Base-by-base conservation (phyloP, 805 yeast genomes). In the Candida sithepensis region DNA sequence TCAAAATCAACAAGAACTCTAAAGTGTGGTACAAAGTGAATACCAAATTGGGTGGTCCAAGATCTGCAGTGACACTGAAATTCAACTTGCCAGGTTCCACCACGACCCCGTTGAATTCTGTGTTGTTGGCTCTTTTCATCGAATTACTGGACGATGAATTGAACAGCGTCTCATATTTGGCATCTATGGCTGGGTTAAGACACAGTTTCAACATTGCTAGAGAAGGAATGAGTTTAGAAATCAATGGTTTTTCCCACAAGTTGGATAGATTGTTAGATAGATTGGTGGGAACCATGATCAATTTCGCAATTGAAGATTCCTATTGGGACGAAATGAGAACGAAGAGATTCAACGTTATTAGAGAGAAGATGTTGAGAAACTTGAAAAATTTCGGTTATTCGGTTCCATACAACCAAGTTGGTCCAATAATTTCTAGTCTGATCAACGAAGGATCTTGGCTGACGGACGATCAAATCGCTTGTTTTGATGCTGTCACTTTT, bases 21-120 rank as follows among this genome's bases (percentile, higher is more conserved):
- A 83, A 82, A 56, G 69, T 88, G 33, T 92, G 98, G 98, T 88
- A 73, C 65, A 92, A 92, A 64, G 85, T 85, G 57, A 96, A 92
- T 68, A 96, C 92, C 55, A 81, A 84, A 43, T 87, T 92, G 61
- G 81, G 85, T 72, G 86, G 88, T 16, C 99, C 98, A 43, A 87
- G 91, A 68, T 94, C 94, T 0, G 73, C 79, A 42, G 78, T 90
- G 26, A 78, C 79, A 36, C 63, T 88, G 45, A 72, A 78, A 37
- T 73, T 92, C 53, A 83, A 82, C 51, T 68, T 81, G 38, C 95
- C 96, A 1, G 71, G 76, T 12, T 72, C 85, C 0, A 77, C 77
- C 42, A 67, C 77, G 1, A 78, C 84, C n/a, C 81, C 88, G 2
- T 65, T 74, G 24, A 74, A 79, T 42, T 70, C 81, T 2, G 77